Conservation (phyloP, 2,329 filamentous ascomycete species). For the Trichoderma breve region DNA sequence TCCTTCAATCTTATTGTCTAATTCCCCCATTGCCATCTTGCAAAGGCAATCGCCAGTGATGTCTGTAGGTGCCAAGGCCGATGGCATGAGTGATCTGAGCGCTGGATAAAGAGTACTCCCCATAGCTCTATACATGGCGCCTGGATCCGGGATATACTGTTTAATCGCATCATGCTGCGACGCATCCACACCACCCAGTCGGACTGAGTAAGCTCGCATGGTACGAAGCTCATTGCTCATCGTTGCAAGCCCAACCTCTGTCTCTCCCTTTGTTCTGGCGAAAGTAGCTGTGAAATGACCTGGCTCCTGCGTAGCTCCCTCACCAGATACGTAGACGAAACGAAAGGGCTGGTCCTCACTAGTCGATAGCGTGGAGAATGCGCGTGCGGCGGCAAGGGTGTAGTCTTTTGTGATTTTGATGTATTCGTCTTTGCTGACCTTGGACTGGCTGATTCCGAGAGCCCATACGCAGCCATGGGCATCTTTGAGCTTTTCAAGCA, state of each 20-base stretch:
- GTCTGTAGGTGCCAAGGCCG: neutral
- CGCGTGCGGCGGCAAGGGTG: conserved; percentile 50
- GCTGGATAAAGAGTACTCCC: neutral
- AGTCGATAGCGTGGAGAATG: neutral
- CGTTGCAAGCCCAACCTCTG: neutral
- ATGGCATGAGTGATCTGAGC: neutral
- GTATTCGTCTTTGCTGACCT: conserved; percentile 64
- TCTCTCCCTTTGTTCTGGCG: neutral
- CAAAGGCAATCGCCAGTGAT: neutral
- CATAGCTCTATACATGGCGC: neutral
- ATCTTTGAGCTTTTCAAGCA: neutral
- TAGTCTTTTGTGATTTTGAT: conserved; percentile 66
- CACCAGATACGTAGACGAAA: neutral
- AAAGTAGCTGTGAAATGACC: neutral
- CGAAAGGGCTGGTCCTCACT: neutral
- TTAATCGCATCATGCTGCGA: neutral
- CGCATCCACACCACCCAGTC: neutral
- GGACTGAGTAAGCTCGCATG: neutral
- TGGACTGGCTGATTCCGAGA: conserved; percentile 60
- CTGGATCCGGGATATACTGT: neutral
- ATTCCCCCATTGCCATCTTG: neutral
- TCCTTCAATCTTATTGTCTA: neutral
- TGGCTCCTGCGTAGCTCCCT: neutral
- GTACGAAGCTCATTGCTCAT: neutral
- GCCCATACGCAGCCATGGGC: neutral